Percentiles rank a stretch among this genome's conserved stretches.
These are phyloP conservation scores for Emergomyces pasteurianus DNA, from an alignment of 2,329 filamentous ascomycete species.

Conservation along the genomic window DNA sequence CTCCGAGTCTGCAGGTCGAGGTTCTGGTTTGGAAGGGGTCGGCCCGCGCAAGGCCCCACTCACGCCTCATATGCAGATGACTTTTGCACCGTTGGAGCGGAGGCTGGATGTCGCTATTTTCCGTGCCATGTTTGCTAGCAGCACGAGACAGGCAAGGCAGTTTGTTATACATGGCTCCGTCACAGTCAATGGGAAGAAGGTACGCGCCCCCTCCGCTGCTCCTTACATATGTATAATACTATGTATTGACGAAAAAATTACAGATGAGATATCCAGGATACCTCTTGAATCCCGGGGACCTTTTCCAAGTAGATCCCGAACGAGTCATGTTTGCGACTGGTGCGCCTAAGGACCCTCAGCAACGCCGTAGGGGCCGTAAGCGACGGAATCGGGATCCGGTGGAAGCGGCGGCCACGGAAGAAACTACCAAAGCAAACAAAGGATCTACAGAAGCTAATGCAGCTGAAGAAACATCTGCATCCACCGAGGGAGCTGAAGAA, in stretches of 20 bases:
- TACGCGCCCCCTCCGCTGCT: constrained; percentile 28
- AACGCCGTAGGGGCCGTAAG: constrained; percentile 28
- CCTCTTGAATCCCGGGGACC: constrained; percentile 88
- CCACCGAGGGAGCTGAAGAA: constrained; percentile 6
- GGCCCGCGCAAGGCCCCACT: constrained; percentile 17
- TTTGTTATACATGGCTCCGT: constrained; percentile 89
- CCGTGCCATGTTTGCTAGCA: constrained; percentile 86
- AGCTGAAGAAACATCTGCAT: constrained; percentile 13
- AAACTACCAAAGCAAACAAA: constrained; percentile 18
- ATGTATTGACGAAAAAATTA: neutral
- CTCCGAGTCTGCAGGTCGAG: constrained; percentile 69
- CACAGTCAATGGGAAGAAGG: constrained; percentile 93
- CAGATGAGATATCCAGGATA: constrained; percentile 91
- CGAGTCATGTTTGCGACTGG: constrained; percentile 83
- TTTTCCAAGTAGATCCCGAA: constrained; percentile 91
- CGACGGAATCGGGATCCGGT: constrained; percentile 19
- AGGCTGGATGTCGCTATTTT: constrained; percentile 91
- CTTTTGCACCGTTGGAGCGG: constrained; percentile 80
- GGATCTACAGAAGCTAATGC: constrained; percentile 14
- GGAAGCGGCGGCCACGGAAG: constrained; percentile 16
- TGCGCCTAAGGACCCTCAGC: constrained; percentile 46
- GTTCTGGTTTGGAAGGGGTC: constrained; percentile 50
- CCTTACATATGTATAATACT: neutral
- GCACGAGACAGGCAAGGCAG: constrained; percentile 80
- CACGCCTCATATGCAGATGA: constrained; percentile 94